These are phyloP conservation scores for Vitis amurensis DNA, from an alignment of 164 flowering plant species.

Conservation along the genomic window DNA sequence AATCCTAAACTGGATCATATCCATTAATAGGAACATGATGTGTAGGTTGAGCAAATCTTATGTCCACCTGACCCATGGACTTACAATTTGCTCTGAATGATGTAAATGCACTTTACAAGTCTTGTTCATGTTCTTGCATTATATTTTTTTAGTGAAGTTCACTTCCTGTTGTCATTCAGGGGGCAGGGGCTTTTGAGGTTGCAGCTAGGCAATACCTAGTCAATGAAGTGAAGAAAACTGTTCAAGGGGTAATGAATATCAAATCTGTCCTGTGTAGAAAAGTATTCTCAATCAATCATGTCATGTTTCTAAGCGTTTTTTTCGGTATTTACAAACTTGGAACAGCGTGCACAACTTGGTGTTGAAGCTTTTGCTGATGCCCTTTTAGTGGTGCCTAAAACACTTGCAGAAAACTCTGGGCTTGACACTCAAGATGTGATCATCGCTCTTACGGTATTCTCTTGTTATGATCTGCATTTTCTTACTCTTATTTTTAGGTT, in stretches of 20 bases:
- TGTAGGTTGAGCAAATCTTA: too few relatives aligned
- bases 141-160: too few relatives aligned
- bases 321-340: constrained; percentile 10
- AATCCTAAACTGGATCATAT: too few relatives aligned
- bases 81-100: too few relatives aligned
- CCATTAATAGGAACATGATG: too few relatives aligned
- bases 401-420: constrained; percentile 96
- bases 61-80: too few relatives aligned
- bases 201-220: constrained; percentile 90
- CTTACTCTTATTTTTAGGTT: background rate
- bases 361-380: constrained; percentile 99
- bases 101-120: too few relatives aligned
- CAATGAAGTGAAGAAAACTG: constrained; percentile 92
- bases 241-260: constrained; percentile 73
- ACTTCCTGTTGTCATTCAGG: constrained; percentile 39
- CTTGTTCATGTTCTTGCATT: too few relatives aligned
- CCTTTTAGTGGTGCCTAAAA: constrained; percentile 93
- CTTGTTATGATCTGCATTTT: background rate
- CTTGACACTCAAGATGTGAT: constrained; percentile 97
- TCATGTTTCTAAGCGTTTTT: background rate
- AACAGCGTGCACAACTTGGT: constrained; percentile 97
- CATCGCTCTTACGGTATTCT: constrained; percentile 71
- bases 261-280: background rate
- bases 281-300: background rate
- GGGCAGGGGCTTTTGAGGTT: constrained; percentile 98